phyloP scores from a whole-genome alignment of 2,329 filamentous ascomycete genomes.

The Pyrenophora teres region DNA sequence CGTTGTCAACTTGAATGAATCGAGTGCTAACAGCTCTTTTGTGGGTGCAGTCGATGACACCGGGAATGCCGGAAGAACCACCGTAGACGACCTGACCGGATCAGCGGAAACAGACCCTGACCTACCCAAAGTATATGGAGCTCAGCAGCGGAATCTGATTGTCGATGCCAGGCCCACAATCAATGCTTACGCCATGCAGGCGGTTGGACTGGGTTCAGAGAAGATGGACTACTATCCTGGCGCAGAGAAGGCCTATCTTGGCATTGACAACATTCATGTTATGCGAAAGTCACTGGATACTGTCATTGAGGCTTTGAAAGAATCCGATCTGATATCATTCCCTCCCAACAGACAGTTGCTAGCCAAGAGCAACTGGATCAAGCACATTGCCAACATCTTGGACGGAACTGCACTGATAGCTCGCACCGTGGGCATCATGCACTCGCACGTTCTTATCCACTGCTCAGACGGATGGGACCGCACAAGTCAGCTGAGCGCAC shows the following conservation, averaged over 20 bases:
- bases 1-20: conserved; percentile 38
- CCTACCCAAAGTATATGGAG: conserved; percentile 71
- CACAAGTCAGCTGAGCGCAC: conserved; percentile 88
- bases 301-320: conserved; percentile 87
- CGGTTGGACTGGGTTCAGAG: conserved; percentile 89
- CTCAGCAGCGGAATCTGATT: conserved; percentile 91
- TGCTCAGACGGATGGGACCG: conserved; percentile 99
- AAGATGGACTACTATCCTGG: conserved; percentile 98
- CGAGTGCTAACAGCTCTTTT: conserved; percentile 43
- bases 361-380: conserved; percentile 85
- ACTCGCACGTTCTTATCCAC: conserved; percentile 94
- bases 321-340: conserved; percentile 83
- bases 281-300: conserved; percentile 91
- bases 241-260: conserved; percentile 87
- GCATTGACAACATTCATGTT: conserved; percentile 97
- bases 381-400: conserved; percentile 82
- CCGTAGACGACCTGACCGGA: conserved; percentile 34
- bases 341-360: conserved; percentile 82
- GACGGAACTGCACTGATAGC: conserved; percentile 85
- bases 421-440: conserved; percentile 84
- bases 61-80: conserved; percentile 20
- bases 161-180: conserved; percentile 93
- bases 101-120: conserved; percentile 46
- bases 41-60: conserved; percentile 38
- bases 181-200: conserved; percentile 93